These are phyloP conservation scores for Trichoderma simmonsii DNA, from an alignment of 2,329 filamentous ascomycete species.

Conservation along the genomic window DNA sequence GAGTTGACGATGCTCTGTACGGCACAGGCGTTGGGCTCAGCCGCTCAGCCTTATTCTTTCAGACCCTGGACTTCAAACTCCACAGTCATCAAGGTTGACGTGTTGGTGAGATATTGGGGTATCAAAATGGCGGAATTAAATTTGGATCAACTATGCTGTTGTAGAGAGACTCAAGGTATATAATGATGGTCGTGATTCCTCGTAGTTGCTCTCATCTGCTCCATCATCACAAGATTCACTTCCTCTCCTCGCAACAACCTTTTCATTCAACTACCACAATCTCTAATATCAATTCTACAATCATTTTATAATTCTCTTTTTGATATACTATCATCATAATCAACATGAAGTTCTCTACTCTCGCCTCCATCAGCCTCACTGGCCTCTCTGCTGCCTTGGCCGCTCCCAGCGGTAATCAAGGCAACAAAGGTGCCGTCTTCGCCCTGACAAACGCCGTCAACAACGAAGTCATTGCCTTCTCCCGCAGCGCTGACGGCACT, in stretches of 20 bases:
- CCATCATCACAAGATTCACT: background rate
- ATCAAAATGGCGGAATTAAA: background rate
- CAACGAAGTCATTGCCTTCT: slow-evolving; percentile 23
- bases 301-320: background rate
- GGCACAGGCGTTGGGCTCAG: background rate
- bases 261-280: background rate
- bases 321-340: background rate
- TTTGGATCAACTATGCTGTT: background rate
- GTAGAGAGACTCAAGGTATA: background rate
- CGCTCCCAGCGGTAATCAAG: background rate
- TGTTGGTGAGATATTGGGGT: background rate
- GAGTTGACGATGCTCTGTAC: background rate
- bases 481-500: slow-evolving; percentile 18
- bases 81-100: background rate
- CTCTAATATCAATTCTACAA: background rate
- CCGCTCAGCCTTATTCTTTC: slow-evolving; percentile 2
- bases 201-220: background rate
- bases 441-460: slow-evolving; percentile 23
- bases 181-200: background rate
- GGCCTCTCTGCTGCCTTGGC: slow-evolving; percentile 1
- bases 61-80: background rate
- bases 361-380: slow-evolving; percentile 6
- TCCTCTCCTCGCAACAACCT: background rate
- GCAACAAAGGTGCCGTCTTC: slow-evolving; percentile 23
- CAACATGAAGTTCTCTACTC: slow-evolving; percentile 10